phyloP scores from a whole-genome alignment of 495 filamentous ascomycete genomes.

The Neurospora sp. region DNA sequence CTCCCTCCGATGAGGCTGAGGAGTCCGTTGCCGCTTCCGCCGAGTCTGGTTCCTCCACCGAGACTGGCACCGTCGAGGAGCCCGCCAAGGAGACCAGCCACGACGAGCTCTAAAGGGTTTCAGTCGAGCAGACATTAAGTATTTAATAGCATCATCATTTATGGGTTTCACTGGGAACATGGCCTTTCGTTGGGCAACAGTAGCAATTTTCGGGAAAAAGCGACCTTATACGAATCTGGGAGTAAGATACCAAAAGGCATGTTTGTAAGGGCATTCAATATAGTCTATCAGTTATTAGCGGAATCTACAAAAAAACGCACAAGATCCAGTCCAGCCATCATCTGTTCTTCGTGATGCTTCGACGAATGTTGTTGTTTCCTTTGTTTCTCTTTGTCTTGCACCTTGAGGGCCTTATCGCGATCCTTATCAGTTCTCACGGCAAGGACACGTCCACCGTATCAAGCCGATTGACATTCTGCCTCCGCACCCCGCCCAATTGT shows the following conservation, averaged over 20 bases:
- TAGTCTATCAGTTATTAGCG: neutral
- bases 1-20: constrained; percentile 43
- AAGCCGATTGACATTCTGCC: neutral
- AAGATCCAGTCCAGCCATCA: neutral
- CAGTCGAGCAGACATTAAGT: neutral
- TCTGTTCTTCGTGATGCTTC: neutral
- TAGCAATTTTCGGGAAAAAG: constrained; percentile 5
- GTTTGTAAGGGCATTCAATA: neutral
- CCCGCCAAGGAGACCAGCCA: constrained; percentile 39
- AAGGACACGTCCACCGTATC: neutral
- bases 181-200: neutral
- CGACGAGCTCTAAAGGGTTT: constrained; percentile 51
- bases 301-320: neutral
- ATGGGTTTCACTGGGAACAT: neutral
- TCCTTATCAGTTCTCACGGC: neutral
- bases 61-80: constrained; percentile 19
- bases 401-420: neutral
- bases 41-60: constrained; percentile 33
- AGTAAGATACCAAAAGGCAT: constrained; percentile 21
- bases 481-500: neutral
- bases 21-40: constrained; percentile 45
- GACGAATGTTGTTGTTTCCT: neutral
- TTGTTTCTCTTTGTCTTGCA: neutral
- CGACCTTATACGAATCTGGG: constrained; percentile 9
- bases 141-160: neutral